Evolutionary conservation across 2,329 filamentous ascomycete species (phyloP).

Genomic region (Colletotrichum camelliae): DNA sequence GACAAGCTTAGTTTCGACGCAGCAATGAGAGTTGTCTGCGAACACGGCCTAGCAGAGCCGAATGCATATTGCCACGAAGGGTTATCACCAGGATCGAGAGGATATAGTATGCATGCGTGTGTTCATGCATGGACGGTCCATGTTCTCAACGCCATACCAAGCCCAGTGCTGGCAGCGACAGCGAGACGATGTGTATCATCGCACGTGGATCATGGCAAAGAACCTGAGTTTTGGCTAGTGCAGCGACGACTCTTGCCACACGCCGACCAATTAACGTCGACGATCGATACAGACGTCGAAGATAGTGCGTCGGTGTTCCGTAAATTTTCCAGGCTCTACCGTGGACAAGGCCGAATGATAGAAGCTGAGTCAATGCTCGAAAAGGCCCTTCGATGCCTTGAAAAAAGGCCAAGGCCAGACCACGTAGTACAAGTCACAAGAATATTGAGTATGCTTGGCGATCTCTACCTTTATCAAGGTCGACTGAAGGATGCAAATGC

Average conservation of each 20-base stretch:
- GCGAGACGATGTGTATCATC: slow-evolving; percentile 17
- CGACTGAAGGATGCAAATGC: slow-evolving; percentile 28
- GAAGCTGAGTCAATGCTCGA: not conserved
- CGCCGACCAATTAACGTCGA: slow-evolving; percentile 19
- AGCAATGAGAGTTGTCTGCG: not conserved
- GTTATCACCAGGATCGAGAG: not conserved
- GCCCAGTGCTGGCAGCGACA: not conserved
- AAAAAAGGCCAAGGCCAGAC: slow-evolving; percentile 22
- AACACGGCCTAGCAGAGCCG: not conserved
- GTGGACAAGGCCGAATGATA: not conserved
- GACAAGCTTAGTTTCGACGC: slow-evolving; percentile 29
- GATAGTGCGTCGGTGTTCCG: slow-evolving; percentile 12
- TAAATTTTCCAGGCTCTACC: not conserved
- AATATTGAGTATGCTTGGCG: slow-evolving; percentile 17
- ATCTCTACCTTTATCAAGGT: slow-evolving; percentile 24
- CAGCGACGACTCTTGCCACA: slow-evolving; percentile 27
- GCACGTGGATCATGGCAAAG: slow-evolving; percentile 6
- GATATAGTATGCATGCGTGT: slow-evolving; percentile 33
- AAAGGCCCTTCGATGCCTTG: slow-evolving; percentile 26
- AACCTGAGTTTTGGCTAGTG: slow-evolving; percentile 13
- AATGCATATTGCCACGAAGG: not conserved
- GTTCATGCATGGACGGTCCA: slow-evolving; percentile 36
- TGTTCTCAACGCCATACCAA: slow-evolving; percentile 27
- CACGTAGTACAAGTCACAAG: not conserved
- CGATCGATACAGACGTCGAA: slow-evolving; percentile 28